Percentiles rank a stretch among this genome's conserved stretches.
Conservation (phyloP, 2,329 filamentous ascomycete genomes). For the Alternaria brassicicola region DNA sequence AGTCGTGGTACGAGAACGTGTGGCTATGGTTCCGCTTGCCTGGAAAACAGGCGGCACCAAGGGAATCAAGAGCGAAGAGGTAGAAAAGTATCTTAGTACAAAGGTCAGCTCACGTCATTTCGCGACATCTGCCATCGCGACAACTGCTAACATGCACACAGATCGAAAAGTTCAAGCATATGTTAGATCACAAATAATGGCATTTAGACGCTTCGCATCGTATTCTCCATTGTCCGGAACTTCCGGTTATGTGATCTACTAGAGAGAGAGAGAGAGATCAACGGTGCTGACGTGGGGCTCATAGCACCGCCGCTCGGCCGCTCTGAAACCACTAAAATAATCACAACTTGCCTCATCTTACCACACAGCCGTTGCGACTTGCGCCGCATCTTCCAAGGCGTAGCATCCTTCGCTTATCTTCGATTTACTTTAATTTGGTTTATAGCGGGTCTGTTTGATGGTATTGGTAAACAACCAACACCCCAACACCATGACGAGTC, state of each 20-base stretch:
- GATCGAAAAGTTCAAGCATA: conserved; percentile 62
- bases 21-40: conserved; percentile 92
- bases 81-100: conserved; percentile 91
- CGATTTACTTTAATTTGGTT: background rate
- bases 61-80: conserved; percentile 84
- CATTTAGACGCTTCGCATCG: background rate
- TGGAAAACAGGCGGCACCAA: conserved; percentile 81
- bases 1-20: conserved; percentile 83
- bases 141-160: conserved; percentile 27
- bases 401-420: conserved; percentile 1
- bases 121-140: conserved; percentile 7
- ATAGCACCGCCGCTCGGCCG: background rate
- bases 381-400: background rate
- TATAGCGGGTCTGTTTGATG: background rate
- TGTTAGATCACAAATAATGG: conserved; percentile 46
- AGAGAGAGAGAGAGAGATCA: background rate
- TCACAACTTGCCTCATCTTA: background rate
- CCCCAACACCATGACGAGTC: conserved; percentile 1
- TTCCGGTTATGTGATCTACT: background rate
- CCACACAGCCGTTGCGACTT: conserved; percentile 3
- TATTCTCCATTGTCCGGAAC: background rate
- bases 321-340: conserved; percentile 8
- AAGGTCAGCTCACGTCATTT: conserved; percentile 67
- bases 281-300: conserved; percentile 7
- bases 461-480: background rate